A percentile compares a stretch with the other conserved stretches of the same genome.
Conservation (phyloP, 1,284 basidiomycete species). For the Ustilago crameri region DNA sequence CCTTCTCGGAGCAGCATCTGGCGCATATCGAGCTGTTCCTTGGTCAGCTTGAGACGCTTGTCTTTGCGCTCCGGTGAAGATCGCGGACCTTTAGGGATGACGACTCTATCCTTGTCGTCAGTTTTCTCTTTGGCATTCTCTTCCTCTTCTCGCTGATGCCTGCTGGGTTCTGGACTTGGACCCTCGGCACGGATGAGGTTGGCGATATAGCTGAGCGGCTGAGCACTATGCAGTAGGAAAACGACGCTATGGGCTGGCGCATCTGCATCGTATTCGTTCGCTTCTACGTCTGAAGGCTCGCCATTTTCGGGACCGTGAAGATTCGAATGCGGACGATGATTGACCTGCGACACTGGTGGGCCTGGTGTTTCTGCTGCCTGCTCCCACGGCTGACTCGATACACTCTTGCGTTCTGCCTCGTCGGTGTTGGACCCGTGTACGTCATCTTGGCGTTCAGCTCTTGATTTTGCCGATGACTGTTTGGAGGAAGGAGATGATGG, state of each 20-base stretch:
- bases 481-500: conserved; percentile 38
- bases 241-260: conserved; percentile 59
- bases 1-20: conserved; percentile 44
- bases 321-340: conserved; percentile 31
- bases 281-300: conserved; percentile 47
- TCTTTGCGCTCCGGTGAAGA: conserved; percentile 40
- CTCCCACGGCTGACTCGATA: conserved; percentile 41
- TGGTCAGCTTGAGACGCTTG: conserved; percentile 30
- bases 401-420: conserved; percentile 17
- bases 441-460: conserved; percentile 14
- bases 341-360: conserved; percentile 41
- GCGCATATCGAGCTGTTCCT: conserved; percentile 42
- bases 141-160: conserved; percentile 23
- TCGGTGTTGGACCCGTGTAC: conserved; percentile 3
- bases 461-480: conserved; percentile 24
- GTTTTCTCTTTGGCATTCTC: neutral
- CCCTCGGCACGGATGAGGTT: conserved; percentile 58
- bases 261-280: conserved; percentile 55
- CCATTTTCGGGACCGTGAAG: conserved; percentile 49
- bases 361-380: conserved; percentile 42
- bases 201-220: conserved; percentile 59
- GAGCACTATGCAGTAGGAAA: conserved; percentile 56
- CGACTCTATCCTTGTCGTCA: conserved; percentile 20
- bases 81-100: conserved; percentile 17
- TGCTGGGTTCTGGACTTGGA: conserved; percentile 48